These are phyloP conservation scores for Ogataea haglerorum DNA, from an alignment of 805 yeast genomes.

Conservation along the genomic window DNA sequence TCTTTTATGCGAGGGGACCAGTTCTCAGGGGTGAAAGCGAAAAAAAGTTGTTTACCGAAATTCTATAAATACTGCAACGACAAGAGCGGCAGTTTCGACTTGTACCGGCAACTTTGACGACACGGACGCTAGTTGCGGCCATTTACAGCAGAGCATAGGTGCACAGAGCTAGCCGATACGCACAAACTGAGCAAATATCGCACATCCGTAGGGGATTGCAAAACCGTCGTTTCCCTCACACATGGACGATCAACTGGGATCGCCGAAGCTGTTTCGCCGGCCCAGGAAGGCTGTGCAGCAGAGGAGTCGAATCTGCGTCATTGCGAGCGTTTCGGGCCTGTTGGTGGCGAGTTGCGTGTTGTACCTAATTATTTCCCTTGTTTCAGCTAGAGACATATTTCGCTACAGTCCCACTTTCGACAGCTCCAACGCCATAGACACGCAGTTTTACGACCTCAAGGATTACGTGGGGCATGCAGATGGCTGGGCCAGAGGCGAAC, in stretches of 20 bases:
- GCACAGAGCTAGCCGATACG: not conserved
- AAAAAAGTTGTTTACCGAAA: slow-evolving; percentile 8
- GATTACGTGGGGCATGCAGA: slow-evolving; percentile 41
- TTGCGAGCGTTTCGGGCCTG: not conserved
- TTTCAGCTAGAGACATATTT: slow-evolving; percentile 3
- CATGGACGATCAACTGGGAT: slow-evolving; percentile 10
- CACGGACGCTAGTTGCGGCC: not conserved
- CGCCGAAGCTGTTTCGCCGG: slow-evolving; percentile 15
- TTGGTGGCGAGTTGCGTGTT: not conserved
- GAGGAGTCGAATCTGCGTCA: not conserved
- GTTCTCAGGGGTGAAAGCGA: too few species aligned
- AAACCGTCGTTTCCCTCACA: not conserved
- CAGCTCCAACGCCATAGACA: slow-evolving; percentile 11
- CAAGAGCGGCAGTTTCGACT: slow-evolving; percentile 1
- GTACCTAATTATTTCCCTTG: not conserved
- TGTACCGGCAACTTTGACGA: not conserved
- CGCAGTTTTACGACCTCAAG: slow-evolving; percentile 38
- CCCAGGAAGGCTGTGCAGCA: not conserved
- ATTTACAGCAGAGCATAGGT: not conserved
- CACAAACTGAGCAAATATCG: too few species aligned
- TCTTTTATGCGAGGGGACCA: not conserved
- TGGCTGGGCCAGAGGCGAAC: slow-evolving; percentile 53
- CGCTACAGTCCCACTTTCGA: slow-evolving; percentile 19
- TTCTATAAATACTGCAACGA: slow-evolving; percentile 6
- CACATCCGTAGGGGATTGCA: not conserved